These are phyloP conservation scores for Ligustrum vulgare DNA, from an alignment of 257 asterid species.

Conservation along the genomic window DNA sequence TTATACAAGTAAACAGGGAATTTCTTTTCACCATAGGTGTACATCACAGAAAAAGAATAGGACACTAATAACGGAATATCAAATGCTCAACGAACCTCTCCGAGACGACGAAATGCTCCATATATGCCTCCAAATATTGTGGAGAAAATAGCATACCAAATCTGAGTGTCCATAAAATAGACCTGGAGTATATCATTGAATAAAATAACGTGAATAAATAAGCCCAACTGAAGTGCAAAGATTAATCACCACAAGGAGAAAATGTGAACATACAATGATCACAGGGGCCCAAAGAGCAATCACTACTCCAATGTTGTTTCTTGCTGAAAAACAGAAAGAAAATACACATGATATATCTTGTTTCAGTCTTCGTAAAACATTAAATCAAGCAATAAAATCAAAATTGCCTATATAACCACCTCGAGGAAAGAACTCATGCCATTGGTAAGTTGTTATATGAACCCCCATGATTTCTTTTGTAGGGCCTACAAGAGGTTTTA, in stretches of 20 bases:
- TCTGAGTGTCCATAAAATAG: constrained; percentile 95
- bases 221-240: constrained; percentile 20
- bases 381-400: constrained; percentile 2
- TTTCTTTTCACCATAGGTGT: not conserved
- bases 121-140: constrained; percentile 96
- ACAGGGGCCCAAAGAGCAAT: constrained; percentile 94
- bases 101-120: constrained; percentile 99
- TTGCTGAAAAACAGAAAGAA: constrained; percentile 57
- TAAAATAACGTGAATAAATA: constrained; percentile 18
- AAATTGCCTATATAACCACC: constrained; percentile 45
- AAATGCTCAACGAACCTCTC: constrained; percentile 69
- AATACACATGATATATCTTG: not conserved
- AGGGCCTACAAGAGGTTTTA: constrained; percentile 83
- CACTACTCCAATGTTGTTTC: constrained; percentile 82
- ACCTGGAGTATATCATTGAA: constrained; percentile 56
- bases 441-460: constrained; percentile 40
- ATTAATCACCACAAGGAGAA: constrained; percentile 20
- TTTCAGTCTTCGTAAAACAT: constrained; percentile 6
- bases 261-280: constrained; percentile 61
- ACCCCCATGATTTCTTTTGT: constrained; percentile 79
- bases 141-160: constrained; percentile 99
- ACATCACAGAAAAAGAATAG: not conserved
- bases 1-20: constrained; percentile 2
- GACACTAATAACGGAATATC: not conserved
- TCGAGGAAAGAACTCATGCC: constrained; percentile 99